A percentile compares a stretch with the other conserved stretches of the same genome.
These are phyloP conservation scores for Lipomyces yamadae DNA, from an alignment of 805 yeast species.

Conservation along the genomic window DNA sequence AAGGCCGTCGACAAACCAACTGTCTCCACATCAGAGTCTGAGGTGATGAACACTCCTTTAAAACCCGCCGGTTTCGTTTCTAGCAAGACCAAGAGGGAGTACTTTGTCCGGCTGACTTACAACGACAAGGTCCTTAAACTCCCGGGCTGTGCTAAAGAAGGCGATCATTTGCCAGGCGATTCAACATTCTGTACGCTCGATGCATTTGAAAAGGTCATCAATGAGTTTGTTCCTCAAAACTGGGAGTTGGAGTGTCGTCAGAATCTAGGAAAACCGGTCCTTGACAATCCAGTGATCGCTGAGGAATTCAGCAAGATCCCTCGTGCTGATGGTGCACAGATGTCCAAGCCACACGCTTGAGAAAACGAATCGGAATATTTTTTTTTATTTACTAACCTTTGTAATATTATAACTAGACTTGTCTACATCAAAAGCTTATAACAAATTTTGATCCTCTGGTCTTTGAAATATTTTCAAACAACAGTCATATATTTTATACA, in stretches of 20 bases:
- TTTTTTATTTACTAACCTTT: not conserved
- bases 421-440: not conserved
- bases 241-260: constrained; percentile 32
- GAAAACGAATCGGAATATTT: no score
- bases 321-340: constrained; percentile 2
- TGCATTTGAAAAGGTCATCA: constrained; percentile 22
- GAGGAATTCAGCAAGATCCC: constrained; percentile 17
- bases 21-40: constrained; percentile 3
- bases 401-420: not conserved
- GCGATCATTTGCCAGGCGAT: constrained; percentile 25
- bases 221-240: constrained; percentile 24
- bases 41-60: constrained; percentile 2
- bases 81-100: constrained; percentile 19
- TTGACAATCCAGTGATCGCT: constrained; percentile 27
- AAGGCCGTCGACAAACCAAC: not conserved
- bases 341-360: constrained; percentile 27
- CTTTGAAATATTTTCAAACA: not conserved
- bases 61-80: constrained; percentile 3
- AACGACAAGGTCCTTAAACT: constrained; percentile 31
- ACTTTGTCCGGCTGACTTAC: constrained; percentile 36
- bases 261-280: constrained; percentile 28
- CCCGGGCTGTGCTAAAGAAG: constrained; percentile 32
- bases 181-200: constrained; percentile 26
- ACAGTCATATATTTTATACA: not conserved
- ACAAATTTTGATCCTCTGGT: not conserved